Conservation (phyloP, 768 basidiomycete species). For the Gloeopeniophorella convolvens region DNA sequence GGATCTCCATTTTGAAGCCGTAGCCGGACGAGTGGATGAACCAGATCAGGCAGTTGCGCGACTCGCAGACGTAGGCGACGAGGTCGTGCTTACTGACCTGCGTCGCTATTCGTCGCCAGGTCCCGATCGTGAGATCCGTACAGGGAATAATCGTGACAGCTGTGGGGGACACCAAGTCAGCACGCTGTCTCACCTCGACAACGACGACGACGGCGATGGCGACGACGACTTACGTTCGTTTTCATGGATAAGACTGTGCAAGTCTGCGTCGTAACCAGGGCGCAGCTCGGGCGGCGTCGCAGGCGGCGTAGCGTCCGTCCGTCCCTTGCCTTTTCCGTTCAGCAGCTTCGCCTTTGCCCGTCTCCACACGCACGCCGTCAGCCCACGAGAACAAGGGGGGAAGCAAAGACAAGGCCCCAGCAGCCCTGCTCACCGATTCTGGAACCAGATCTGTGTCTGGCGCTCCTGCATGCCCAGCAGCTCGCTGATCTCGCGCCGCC, state of each 20-base stretch:
- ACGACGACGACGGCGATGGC: too few relatives aligned
- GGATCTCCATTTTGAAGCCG: constrained; percentile 82
- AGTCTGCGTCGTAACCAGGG: constrained; percentile 48
- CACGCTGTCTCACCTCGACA: too few relatives aligned
- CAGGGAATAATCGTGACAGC: constrained; percentile 75
- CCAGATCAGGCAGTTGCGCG: constrained; percentile 65
- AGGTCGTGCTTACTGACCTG: constrained; percentile 52
- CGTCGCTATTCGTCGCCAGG: constrained; percentile 69
- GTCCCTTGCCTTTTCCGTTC: constrained; percentile 47
- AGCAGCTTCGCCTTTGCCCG: constrained; percentile 78
- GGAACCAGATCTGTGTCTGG: constrained; percentile 88
- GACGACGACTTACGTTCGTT: constrained; percentile 68
- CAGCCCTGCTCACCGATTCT: constrained; percentile 54
- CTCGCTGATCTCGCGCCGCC: constrained; percentile 67
- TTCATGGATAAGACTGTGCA: constrained; percentile 66
- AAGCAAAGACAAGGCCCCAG: constrained; percentile 9
- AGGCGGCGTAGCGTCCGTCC: constrained; percentile 35
- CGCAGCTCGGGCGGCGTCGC: constrained; percentile 47
- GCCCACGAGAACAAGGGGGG: neutral
- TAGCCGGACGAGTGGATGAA: constrained; percentile 67
- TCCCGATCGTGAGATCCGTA: constrained; percentile 65
- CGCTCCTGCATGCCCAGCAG: constrained; percentile 77
- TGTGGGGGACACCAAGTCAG: constrained; percentile 23
- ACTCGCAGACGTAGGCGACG: constrained; percentile 68
- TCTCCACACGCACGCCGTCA: constrained; percentile 30